These are phyloP conservation scores for Pythium phragmitis DNA, from an alignment of 352 stramenopile genomes.

Conservation along the genomic window DNA sequence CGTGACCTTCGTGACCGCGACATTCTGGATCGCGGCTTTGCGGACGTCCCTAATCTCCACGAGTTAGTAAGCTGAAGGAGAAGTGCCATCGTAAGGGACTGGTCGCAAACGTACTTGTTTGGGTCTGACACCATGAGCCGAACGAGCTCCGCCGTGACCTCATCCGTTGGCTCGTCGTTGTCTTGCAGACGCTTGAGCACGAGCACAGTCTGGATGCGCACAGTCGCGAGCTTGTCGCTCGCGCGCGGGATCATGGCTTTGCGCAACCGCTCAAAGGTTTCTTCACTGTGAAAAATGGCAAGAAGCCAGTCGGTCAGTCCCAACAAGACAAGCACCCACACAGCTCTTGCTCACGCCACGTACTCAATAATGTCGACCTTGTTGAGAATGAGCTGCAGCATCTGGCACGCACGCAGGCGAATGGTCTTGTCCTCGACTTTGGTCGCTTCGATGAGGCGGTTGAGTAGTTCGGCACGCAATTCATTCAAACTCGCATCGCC, in stretches of 20 bases:
- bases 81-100: neutral
- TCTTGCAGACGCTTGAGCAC: slow-evolving; percentile 64
- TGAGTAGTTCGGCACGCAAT: slow-evolving; percentile 48
- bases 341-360: slow-evolving; percentile 2
- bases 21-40: slow-evolving; percentile 53
- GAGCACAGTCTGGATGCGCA: slow-evolving; percentile 62
- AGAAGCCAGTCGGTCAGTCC: neutral
- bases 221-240: slow-evolving; percentile 57
- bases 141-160: slow-evolving; percentile 45
- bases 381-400: slow-evolving; percentile 62
- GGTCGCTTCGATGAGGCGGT: slow-evolving; percentile 46
- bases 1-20: slow-evolving; percentile 42
- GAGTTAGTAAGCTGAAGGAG: neutral
- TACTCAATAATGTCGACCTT: slow-evolving; percentile 56
- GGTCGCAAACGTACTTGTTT: slow-evolving; percentile 47
- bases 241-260: slow-evolving; percentile 47
- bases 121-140: slow-evolving; percentile 69
- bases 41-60: slow-evolving; percentile 56
- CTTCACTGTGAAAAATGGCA: slow-evolving; percentile 28
- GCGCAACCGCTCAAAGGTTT: slow-evolving; percentile 36
- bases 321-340: neutral
- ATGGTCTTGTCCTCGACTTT: slow-evolving; percentile 61
- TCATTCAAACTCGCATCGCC: slow-evolving; percentile 29
- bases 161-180: slow-evolving; percentile 36
- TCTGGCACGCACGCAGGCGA: slow-evolving; percentile 53